phyloP scores from a whole-genome alignment of 1,284 basidiomycete species.

The Ceratorhiza oryzae-sativae region DNA sequence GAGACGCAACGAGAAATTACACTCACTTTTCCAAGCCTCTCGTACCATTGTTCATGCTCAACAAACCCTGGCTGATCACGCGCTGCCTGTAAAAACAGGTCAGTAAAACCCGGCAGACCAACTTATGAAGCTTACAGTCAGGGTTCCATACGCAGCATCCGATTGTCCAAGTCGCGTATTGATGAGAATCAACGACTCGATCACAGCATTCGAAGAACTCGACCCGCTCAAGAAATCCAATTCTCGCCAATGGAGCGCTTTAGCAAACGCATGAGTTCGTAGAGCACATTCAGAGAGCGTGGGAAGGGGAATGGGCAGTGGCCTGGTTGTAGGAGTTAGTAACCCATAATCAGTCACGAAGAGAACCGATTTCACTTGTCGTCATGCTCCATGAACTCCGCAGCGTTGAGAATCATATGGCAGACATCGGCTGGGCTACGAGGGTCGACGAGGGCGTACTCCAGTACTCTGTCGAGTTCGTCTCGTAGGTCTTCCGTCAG shows the following conservation, averaged over 20 bases:
- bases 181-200: constrained; percentile 93
- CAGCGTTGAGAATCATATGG: constrained; percentile 65
- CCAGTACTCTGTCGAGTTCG: constrained; percentile 62
- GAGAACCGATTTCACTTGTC: constrained; percentile 53
- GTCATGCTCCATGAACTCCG: constrained; percentile 71
- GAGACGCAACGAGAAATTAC: background rate
- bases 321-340: constrained; percentile 40
- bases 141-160: constrained; percentile 94
- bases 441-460: constrained; percentile 59
- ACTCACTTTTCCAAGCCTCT: constrained; percentile 75
- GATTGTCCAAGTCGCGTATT: constrained; percentile 97
- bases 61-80: constrained; percentile 80
- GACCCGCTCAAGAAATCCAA: constrained; percentile 62
- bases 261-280: constrained; percentile 66
- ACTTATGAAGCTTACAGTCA: constrained; percentile 70
- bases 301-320: constrained; percentile 61
- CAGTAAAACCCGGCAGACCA: constrained; percentile 67
- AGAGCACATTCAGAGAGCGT: constrained; percentile 62
- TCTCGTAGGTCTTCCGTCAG: constrained; percentile 49
- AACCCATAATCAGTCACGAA: too few species aligned
- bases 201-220: constrained; percentile 52
- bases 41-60: constrained; percentile 97
- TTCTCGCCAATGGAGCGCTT: constrained; percentile 70
- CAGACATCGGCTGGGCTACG: constrained; percentile 63
- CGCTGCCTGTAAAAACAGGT: constrained; percentile 54